phyloP scores from a whole-genome alignment of 495 filamentous ascomycete genomes.

The Parathielavia hyrcaniae region DNA sequence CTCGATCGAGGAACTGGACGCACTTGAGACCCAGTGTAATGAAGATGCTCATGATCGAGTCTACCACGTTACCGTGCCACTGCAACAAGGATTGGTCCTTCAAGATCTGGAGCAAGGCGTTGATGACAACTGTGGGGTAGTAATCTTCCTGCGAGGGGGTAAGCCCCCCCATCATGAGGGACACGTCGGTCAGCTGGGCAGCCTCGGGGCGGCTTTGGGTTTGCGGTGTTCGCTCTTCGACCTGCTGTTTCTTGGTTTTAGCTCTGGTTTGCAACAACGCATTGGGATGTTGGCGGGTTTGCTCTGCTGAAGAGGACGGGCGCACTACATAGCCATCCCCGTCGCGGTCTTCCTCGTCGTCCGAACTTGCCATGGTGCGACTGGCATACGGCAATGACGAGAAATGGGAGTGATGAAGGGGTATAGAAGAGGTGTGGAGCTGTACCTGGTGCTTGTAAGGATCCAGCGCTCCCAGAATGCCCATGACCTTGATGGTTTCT shows the following conservation, averaged over 20 bases:
- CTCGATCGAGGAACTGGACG: slow-evolving; percentile 84
- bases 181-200: slow-evolving; percentile 77
- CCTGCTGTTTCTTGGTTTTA: slow-evolving; percentile 38
- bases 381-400: slow-evolving; percentile 12
- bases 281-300: slow-evolving; percentile 35
- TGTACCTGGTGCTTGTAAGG: slow-evolving; percentile 87
- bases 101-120: slow-evolving; percentile 82
- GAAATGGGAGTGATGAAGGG: slow-evolving; percentile 10
- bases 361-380: slow-evolving; percentile 14
- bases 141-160: slow-evolving; percentile 97
- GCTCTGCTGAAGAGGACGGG: not conserved
- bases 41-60: slow-evolving; percentile 98
- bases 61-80: slow-evolving; percentile 92
- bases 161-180: slow-evolving; percentile 94
- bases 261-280: slow-evolving; percentile 42
- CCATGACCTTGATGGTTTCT: slow-evolving; percentile 92
- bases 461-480: slow-evolving; percentile 91
- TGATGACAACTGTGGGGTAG: slow-evolving; percentile 96
- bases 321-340: not conserved
- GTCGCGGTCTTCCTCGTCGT: slow-evolving; percentile 13
- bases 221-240: slow-evolving; percentile 58
- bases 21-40: slow-evolving; percentile 92
- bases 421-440: slow-evolving; percentile 13
- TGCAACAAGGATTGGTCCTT: slow-evolving; percentile 80
- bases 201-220: slow-evolving; percentile 56